Percentiles rank a stretch among this genome's conserved stretches.
Conservation (phyloP, 1,284 basidiomycete genomes). For the Rhodotorula mucilaginosa region DNA sequence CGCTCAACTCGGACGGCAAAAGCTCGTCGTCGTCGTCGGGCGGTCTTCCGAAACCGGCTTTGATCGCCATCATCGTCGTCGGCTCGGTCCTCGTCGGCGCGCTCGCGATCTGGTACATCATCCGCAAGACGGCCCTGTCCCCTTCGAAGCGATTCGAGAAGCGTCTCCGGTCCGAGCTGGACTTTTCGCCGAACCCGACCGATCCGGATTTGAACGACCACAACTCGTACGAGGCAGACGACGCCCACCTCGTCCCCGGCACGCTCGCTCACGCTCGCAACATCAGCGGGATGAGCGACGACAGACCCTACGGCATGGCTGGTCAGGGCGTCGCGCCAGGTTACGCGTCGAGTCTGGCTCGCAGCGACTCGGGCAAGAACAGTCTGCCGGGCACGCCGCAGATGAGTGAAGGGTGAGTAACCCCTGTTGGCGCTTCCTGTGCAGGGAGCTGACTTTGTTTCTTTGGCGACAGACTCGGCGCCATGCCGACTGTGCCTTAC, state of each 20-base stretch:
- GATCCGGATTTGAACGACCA: slow-evolving; percentile 8
- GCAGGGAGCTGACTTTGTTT: background rate
- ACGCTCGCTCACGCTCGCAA: slow-evolving; percentile 21
- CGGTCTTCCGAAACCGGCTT: slow-evolving; percentile 28
- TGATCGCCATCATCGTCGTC: slow-evolving; percentile 41
- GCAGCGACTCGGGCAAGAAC: slow-evolving; percentile 27
- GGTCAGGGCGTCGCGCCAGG: background rate
- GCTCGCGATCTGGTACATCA: slow-evolving; percentile 38
- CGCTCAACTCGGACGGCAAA: slow-evolving; percentile 12
- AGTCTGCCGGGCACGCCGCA: slow-evolving; percentile 3
- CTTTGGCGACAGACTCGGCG: background rate
- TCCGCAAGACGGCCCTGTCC: slow-evolving; percentile 38
- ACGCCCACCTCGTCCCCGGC: slow-evolving; percentile 6
- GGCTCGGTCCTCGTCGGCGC: slow-evolving; percentile 29
- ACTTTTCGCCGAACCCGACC: slow-evolving; percentile 20
- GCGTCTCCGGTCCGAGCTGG: slow-evolving; percentile 37
- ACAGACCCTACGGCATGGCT: background rate
- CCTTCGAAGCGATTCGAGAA: slow-evolving; percentile 38
- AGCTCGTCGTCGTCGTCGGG: slow-evolving; percentile 16
- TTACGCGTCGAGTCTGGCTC: slow-evolving; percentile 25
- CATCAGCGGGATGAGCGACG: slow-evolving; percentile 17
- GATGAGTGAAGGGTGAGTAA: slow-evolving; percentile 31
- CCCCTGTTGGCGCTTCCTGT: background rate
- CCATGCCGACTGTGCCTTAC: slow-evolving; percentile 25
- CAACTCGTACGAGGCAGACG: slow-evolving; percentile 1